Evolutionary conservation across 352 stramenopile genomes (phyloP), one percentile per base, ranked within the genome.

Genomic region (Pythium myriotylum): DNA sequence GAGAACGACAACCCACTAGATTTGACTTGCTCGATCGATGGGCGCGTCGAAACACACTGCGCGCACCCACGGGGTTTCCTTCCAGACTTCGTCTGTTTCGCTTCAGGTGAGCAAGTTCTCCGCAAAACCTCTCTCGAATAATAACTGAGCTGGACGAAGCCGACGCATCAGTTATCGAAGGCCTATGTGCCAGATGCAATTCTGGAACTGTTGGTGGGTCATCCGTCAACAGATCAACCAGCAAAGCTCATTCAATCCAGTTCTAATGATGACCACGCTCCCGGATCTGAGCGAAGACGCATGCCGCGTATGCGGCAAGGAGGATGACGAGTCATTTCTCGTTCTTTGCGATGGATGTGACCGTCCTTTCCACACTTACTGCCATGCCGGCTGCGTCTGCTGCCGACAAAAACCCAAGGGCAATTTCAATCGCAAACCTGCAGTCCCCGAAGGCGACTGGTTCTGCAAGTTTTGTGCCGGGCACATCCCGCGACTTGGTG

Each of bases 381-480:
- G 82, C 72, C 77, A 86, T 60, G 62, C 80, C 12, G 84, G 84
- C 52, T 93, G 84, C 70, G 80, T 84, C 22, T 93, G 84, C 72
- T 93, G 84, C 68, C 75, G 77, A 53, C 72, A 79, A 35, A 91
- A 91, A 62, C 84, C 84, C 49, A 86, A 84, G 64, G 86, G 81
- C 71, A 88, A 80, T 64, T 91, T 91, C 66, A 79, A 77, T 40
- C 81, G 81, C 67, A 88, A 89, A 57, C 81, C 79, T 12, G 67
- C 80, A 0, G 84, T 93, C 55, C 84, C 84, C 29, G 81, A 93
- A 23, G 84, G 84, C 59, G 84, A 93, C 67, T 93, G 84, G 84
- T 93, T 91, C 59, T 91, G 84, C 80, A 93, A 93, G 69, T 90
- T 93, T 45, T 93, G 84, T 59, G 79, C 80, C 13, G 84, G 80